A percentile compares a stretch with the other conserved stretches of the same genome.
Conservation (phyloP, 768 basidiomycete species). For the Mycena albidolilacea region DNA sequence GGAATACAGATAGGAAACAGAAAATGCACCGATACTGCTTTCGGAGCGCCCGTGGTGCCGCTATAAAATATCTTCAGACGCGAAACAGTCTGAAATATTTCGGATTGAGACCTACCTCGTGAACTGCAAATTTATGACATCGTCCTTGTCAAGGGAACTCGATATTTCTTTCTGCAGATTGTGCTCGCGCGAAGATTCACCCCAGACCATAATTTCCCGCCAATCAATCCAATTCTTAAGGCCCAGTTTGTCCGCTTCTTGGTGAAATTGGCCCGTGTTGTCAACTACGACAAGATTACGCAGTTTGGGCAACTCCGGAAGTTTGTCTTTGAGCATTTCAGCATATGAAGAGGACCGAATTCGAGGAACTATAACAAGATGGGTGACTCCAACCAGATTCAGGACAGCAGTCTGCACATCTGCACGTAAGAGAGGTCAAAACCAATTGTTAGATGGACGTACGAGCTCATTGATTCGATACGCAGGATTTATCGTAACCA, state of each 20-base stretch:
- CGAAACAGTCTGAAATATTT: background rate
- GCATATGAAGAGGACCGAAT: constrained; percentile 78
- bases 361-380: constrained; percentile 80
- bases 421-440: constrained; percentile 45
- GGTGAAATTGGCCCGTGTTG: constrained; percentile 60
- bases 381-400: constrained; percentile 74
- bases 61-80: constrained; percentile 51
- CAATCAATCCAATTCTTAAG: constrained; percentile 75
- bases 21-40: constrained; percentile 81
- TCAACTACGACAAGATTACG: constrained; percentile 78
- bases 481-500: constrained; percentile 89
- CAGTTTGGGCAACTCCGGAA: constrained; percentile 68
- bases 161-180: constrained; percentile 59
- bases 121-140: constrained; percentile 88
- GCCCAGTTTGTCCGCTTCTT: constrained; percentile 56
- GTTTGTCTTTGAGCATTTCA: constrained; percentile 67
- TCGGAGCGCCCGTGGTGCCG: constrained; percentile 86
- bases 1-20: background rate
- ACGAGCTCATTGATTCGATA: constrained; percentile 83
- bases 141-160: constrained; percentile 66
- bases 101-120: constrained; percentile 73
- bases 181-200: constrained; percentile 63
- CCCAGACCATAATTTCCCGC: constrained; percentile 81
- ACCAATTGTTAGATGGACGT: constrained; percentile 42
- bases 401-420: constrained; percentile 73